Evolutionary conservation across 371 early-diverging fungal genomes (phyloP).

Genomic region (Cokeromyces recurvatus): DNA sequence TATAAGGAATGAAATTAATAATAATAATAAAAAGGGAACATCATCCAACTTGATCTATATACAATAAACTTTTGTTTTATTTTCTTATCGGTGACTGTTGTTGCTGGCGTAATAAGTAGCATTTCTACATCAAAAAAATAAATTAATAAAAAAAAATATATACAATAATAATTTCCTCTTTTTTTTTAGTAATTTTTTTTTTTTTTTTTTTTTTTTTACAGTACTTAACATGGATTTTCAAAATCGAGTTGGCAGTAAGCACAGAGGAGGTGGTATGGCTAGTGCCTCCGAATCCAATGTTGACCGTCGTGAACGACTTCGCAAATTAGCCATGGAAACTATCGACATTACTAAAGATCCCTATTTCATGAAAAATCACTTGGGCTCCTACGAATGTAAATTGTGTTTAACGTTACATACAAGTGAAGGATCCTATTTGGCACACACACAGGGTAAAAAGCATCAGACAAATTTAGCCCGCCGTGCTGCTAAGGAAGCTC

Average conservation of each 20-base stretch:
- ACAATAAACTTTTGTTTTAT: no score
- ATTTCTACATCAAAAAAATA: no score
- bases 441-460: slow-evolving; percentile 98
- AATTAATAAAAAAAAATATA: no score
- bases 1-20: no score
- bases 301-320: slow-evolving; percentile 92
- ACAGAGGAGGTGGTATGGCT: slow-evolving; percentile 88
- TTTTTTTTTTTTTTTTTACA: not conserved
- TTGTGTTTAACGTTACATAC: slow-evolving; percentile 92
- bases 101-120: no score
- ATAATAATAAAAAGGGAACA: no score
- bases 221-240: slow-evolving; percentile 60
- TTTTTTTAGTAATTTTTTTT: no score
- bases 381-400: slow-evolving; percentile 97
- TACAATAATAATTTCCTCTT: no score
- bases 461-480: slow-evolving; percentile 95
- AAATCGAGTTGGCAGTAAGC: slow-evolving; percentile 90
- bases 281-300: slow-evolving; percentile 84
- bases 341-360: slow-evolving; percentile 97
- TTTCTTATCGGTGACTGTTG: no score
- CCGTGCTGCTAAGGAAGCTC: slow-evolving; percentile 88
- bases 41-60: no score
- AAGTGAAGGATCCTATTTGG: slow-evolving; percentile 95
- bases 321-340: slow-evolving; percentile 93
- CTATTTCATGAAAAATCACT: slow-evolving; percentile 96